Evolutionary conservation across 1,284 basidiomycete species (phyloP).

Genomic region (Papiliotrema fonsecae): DNA sequence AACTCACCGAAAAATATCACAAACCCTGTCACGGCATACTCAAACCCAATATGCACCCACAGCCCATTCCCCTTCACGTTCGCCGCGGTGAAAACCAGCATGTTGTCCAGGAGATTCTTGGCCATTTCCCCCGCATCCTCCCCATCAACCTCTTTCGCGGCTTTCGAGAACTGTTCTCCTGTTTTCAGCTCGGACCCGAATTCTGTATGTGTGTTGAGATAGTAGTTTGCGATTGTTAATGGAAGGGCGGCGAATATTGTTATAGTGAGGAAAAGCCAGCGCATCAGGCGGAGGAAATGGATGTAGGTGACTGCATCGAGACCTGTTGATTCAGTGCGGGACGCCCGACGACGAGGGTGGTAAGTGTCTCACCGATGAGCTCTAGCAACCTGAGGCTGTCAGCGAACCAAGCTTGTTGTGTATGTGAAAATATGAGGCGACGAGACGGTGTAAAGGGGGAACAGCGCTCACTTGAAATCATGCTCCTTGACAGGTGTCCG

Average conservation of each 20-base stretch:
- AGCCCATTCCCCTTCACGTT: conserved; percentile 29
- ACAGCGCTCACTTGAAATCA: conserved; percentile 18
- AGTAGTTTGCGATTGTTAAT: conserved; percentile 25
- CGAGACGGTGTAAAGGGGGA: too few relatives aligned
- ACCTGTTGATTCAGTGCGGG: conserved; percentile 36
- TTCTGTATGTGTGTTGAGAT: conserved; percentile 26
- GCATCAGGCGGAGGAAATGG: conserved; percentile 79
- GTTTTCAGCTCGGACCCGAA: conserved; percentile 6
- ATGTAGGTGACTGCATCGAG: conserved; percentile 89
- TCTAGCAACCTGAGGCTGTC: conserved; percentile 1
- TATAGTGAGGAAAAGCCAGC: conserved; percentile 54
- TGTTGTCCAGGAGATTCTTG: conserved; percentile 15
- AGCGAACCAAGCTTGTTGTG: too few relatives aligned
- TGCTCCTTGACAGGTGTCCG: conserved; percentile 4
- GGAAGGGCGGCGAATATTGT: conserved; percentile 22
- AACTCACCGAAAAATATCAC: conserved; percentile 29
- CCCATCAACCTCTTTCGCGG: neutral
- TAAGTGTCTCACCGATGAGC: neutral
- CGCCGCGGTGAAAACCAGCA: conserved; percentile 30
- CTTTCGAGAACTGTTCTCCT: neutral
- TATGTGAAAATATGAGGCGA: too few relatives aligned
- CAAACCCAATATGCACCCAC: conserved; percentile 30
- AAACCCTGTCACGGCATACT: conserved; percentile 24
- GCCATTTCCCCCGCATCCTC: conserved; percentile 5
- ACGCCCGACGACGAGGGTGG: neutral